phyloP scores from a whole-genome alignment of 2,329 filamentous ascomycete genomes.

The Hypoxylon rubiginosum region DNA sequence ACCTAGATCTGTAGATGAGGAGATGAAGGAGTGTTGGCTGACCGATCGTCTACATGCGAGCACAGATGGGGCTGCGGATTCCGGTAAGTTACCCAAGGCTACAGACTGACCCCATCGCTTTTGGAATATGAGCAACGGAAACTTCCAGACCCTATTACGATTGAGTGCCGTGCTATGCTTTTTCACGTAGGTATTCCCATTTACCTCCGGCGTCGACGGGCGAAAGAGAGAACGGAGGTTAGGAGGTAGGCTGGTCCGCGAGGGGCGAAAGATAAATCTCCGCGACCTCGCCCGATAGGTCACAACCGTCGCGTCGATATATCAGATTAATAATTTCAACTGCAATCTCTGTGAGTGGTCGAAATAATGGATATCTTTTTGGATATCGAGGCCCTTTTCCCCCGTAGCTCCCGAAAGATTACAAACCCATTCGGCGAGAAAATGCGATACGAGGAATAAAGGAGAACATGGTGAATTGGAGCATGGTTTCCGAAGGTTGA shows the following conservation, averaged over 20 bases:
- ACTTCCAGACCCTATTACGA: not conserved
- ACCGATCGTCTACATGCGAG: not conserved
- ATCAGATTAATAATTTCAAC: conserved; percentile 25
- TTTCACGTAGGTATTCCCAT: not conserved
- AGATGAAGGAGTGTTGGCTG: conserved; percentile 4
- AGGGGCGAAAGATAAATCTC: conserved; percentile 24
- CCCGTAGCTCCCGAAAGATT: not conserved
- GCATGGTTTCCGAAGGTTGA: not conserved
- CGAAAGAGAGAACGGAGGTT: not conserved
- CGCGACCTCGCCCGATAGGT: conserved; percentile 30
- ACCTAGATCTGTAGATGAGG: conserved; percentile 1
- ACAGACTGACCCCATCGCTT: not conserved
- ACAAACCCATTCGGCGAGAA: not conserved
- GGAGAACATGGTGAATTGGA: not conserved
- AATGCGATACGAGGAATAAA: not conserved
- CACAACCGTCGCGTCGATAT: conserved; percentile 11
- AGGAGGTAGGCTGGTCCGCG: conserved; percentile 4
- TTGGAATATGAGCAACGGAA: not conserved
- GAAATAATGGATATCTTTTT: conserved; percentile 12
- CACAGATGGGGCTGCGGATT: not conserved
- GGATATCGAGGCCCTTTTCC: too few species aligned
- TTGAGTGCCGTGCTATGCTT: not conserved
- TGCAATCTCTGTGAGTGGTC: conserved; percentile 23
- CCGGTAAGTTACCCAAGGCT: not conserved
- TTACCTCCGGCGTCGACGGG: not conserved